Evolutionary conservation across 2,329 filamentous ascomycete genomes (phyloP), one percentile per base, ranked within the genome.

Genomic region (Penicillium vulpinum): DNA sequence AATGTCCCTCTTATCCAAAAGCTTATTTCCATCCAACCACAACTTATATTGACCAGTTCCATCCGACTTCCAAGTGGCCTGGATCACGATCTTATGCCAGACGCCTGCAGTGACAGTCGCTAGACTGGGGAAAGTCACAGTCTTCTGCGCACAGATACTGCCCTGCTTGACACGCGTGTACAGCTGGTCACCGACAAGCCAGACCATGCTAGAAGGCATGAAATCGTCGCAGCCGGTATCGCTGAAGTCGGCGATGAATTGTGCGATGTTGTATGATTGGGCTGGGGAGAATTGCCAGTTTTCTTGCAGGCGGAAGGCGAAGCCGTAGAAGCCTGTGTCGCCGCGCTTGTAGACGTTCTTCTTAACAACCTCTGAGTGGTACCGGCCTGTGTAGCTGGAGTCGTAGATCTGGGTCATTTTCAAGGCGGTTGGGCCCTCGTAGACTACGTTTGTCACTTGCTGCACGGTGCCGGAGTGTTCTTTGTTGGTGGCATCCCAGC

Each of bases 161-260:
- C 77, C 77, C 54, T 69, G 64, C 62, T 79, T 80, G 38, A 79
- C 67, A 9, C 81, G 75, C 4, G 77, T 74, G n/a, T 68, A 66
- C 5, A 83, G 74, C 69, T 78, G 72, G 64, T 77, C 65, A 10
- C 77, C 77, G 28, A 69, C 64, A 55, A 82, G 61, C 76, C 77
- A 82, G 38, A 83, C 58, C 80, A 82, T 80, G 52, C 73, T 76
- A 15, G 73, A 74, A 0, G 79, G 80, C 78, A 81, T 81, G 63
- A 70, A 82, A 52, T 77, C 73, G 57, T 82, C 72, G 62, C 78
- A 80, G 47, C 70, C 68, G 2, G 75, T 70, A 58, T 75, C 73
- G 2, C 68, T 67, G 58, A 81, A 81, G 60, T 81, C 73, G 54
- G 79, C 78, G 61, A 82, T 82, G 71, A 82, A 83, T 68, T 83